Evolutionary conservation across 1,139 yeast genomes (phyloP).

Genomic region (Pichia sp.): DNA sequence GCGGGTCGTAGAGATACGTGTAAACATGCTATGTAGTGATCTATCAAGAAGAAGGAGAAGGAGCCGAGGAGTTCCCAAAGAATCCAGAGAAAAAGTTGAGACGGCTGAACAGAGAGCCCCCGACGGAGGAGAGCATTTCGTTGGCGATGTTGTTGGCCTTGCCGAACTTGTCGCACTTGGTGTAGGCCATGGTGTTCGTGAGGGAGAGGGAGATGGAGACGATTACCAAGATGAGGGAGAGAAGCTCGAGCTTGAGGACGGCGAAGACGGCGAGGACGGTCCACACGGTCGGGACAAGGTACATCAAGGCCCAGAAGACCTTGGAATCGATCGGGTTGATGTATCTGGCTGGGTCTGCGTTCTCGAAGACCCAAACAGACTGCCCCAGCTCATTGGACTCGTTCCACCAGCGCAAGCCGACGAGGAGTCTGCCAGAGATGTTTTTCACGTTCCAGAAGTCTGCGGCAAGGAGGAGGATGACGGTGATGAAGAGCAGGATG

Average conservation of each 20-base stretch:
- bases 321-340: slow-evolving; percentile 90
- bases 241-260: slow-evolving; percentile 66
- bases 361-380: slow-evolving; percentile 84
- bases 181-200: slow-evolving; percentile 85
- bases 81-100: slow-evolving; percentile 42
- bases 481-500: slow-evolving; percentile 71
- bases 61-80: not conserved
- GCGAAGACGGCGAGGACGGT: slow-evolving; percentile 68
- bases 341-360: slow-evolving; percentile 74
- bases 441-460: slow-evolving; percentile 95
- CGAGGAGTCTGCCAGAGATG: slow-evolving; percentile 81
- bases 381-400: slow-evolving; percentile 62
- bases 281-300: slow-evolving; percentile 77
- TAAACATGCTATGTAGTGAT: not conserved
- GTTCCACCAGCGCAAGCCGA: slow-evolving; percentile 96
- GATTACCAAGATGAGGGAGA: slow-evolving; percentile 61
- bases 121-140: slow-evolving; percentile 43
- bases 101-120: slow-evolving; percentile 45
- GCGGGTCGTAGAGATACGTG: not conserved
- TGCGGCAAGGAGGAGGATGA: slow-evolving; percentile 70
- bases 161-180: slow-evolving; percentile 85
- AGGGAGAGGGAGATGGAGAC: slow-evolving; percentile 69
- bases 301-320: slow-evolving; percentile 78
- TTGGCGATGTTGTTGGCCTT: slow-evolving; percentile 52
- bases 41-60: no score